phyloP scores from a whole-genome alignment of 768 basidiomycete genomes.

The Xanthoconium stramineum region DNA sequence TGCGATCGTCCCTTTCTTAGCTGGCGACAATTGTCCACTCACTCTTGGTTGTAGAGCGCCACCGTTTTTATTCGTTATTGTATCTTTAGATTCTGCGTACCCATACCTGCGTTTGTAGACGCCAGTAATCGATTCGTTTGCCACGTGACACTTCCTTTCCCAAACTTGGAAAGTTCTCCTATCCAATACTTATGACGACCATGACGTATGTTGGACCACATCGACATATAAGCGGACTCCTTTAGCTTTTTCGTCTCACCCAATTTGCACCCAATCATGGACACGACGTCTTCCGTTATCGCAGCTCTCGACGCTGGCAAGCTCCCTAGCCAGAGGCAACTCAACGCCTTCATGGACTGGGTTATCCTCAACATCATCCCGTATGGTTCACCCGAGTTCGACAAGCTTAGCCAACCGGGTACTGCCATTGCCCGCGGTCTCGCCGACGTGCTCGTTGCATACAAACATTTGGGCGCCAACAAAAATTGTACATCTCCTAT shows the following conservation, averaged over 20 bases:
- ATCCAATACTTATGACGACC: conserved; percentile 12
- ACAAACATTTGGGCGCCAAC: conserved; percentile 48
- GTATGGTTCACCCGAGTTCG: conserved; percentile 36
- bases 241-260: not conserved
- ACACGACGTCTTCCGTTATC: conserved; percentile 56
- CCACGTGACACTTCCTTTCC: conserved; percentile 14
- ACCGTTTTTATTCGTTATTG: conserved; percentile 10
- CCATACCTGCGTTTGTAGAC: conserved; percentile 10
- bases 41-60: not conserved
- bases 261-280: conserved; percentile 41
- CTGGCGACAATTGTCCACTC: not conserved
- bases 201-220: not conserved
- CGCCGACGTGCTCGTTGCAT: conserved; percentile 51
- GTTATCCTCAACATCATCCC: conserved; percentile 46
- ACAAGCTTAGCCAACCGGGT: conserved; percentile 55
- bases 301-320: conserved; percentile 73
- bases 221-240: not conserved
- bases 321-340: conserved; percentile 60
- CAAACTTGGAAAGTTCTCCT: conserved; percentile 13
- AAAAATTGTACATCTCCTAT: conserved; percentile 51
- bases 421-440: conserved; percentile 48
- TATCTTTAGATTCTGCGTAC: not conserved
- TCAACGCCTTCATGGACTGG: conserved; percentile 52
- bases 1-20: not conserved
- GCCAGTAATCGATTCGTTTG: not conserved